Base-by-base conservation (phyloP, 2,329 filamentous ascomycete species). In the Penicillium sclerotiorum region DNA sequence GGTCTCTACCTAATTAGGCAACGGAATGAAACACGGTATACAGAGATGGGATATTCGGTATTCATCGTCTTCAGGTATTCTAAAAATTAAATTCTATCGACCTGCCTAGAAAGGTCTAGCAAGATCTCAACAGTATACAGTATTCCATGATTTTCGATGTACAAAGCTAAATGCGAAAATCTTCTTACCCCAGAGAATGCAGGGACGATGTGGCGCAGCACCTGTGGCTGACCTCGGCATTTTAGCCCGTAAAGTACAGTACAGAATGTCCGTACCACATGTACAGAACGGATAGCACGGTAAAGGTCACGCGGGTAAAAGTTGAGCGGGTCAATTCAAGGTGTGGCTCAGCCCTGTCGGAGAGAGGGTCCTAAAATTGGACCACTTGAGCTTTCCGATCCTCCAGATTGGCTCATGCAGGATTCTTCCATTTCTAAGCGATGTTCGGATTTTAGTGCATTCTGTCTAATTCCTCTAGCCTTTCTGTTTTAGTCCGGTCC, bases 281-380 rank as follows among this genome's bases (percentile, higher is more conserved):
- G 25, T 28, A 28, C 25, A 28, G 25, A 13, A 8, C 25, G 13
- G 25, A 6, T 27, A n/a, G n/a, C n/a, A n/a, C n/a, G n/a, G n/a
- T n/a, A n/a, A n/a, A n/a, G 45, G 50, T 43, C 38, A 49, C 47
- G 42, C 47, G 43, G 47, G 38, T 35, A 42, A 35, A 47, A 23
- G 25, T 30, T 33, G 8, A 7, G 12, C 30, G 15, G 17, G 9
- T n/a, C 30, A 27, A 42, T 40, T 36, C 44, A 52, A 56, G 50
- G 52, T 59, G 58, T 60, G 58, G 57, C 58, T 56, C 57, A 61
- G 58, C 57, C 58, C 46, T 60, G 48, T 46, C 27, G 43, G 27
- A 42, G 23, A 33, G 17, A 22, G 47, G 18, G 28, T 38, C 50
- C 50, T 45, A 45, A 52, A 51, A 49, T 47, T 55, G 47, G 51